Evolutionary conservation across 73 alveolate genomes (phyloP), one percentile per base, ranked within the genome.

Genomic region (Symbiodinium pilosum): DNA sequence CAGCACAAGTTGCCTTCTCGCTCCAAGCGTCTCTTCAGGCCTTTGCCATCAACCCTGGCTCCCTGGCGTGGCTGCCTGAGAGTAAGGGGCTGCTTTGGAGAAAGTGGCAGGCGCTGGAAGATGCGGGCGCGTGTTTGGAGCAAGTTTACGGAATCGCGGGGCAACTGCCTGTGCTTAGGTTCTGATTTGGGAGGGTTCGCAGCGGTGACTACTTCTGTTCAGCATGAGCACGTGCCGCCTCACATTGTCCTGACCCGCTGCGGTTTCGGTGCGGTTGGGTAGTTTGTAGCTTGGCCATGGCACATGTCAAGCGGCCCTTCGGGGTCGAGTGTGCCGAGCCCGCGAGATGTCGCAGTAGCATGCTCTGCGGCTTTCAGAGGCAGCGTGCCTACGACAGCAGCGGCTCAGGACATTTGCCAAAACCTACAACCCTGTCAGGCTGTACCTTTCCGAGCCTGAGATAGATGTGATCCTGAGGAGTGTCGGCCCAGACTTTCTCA

Each of bases 11-110:
- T 69, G 32, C 28, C 41, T 28, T 38, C 24, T 21, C 16, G 84
- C 11, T 30, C 84, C 42, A 16, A 28, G 34, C 39, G 2, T 32
- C 56, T 39, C 18, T 4, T 41, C 89, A 91, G 97, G 97, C 75
- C 89, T 91, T 91, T 36, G 81, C 97, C 44, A 38, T 91, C 89
- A 91, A 71, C 68, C 97, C 97, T 36, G 97, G 97, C 56, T 86
- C 97, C 5, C 89, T 86, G 39, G 56, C 83, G 97, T 38, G 32
- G 5, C 18, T 30, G 11, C 32, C 94, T 87, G 68, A 38, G 94
- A 4, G 6, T 20, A 84, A 18, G 4, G n/a, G n/a, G n/a, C n/a
- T n/a, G n/a, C n/a, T n/a, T n/a, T n/a, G n/a, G n/a, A n/a, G n/a
- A n/a, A n/a, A n/a, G n/a, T n/a, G n/a, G n/a, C n/a, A n/a, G n/a